phyloP scores from a whole-genome alignment of 495 filamentous ascomycete genomes.

The Aspergillus cristatus region DNA sequence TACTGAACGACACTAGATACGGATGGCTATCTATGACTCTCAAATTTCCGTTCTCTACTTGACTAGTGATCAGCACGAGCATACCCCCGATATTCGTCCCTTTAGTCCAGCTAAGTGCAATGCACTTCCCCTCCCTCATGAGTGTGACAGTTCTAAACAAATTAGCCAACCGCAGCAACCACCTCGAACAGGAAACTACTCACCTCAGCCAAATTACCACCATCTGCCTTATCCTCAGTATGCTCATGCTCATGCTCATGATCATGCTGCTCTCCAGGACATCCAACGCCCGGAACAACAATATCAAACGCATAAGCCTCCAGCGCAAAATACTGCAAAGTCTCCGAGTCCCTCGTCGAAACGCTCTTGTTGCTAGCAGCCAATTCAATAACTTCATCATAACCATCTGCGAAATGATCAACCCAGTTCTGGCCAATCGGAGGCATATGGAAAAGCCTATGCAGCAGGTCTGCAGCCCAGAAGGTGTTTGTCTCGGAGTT shows the following conservation, averaged over 20 bases:
- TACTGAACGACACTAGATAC: too few species aligned
- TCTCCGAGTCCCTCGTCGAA: conserved; percentile 42
- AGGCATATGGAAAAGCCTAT: conserved; percentile 47
- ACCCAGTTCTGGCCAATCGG: conserved; percentile 42
- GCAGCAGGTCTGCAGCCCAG: conserved; percentile 48
- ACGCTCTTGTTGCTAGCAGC: conserved; percentile 27
- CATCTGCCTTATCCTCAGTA: background rate
- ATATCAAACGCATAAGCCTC: conserved; percentile 49
- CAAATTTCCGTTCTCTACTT: too few species aligned
- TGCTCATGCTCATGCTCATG: conserved; percentile 10
- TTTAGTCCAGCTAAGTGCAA: too few species aligned
- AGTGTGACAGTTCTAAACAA: conserved; percentile 21
- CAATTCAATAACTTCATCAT: conserved; percentile 37
- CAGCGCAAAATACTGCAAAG: conserved; percentile 48
- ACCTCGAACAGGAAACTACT: conserved; percentile 3
- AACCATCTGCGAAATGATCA: conserved; percentile 48
- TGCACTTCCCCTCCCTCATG: conserved; percentile 25
- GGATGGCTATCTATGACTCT: too few species aligned
- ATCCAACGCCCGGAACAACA: conserved; percentile 43
- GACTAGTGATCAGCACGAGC: too few species aligned
- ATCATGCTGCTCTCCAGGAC: conserved; percentile 23
- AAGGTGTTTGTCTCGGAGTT: conserved; percentile 40
- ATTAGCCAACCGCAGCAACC: background rate
- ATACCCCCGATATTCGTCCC: too few species aligned
- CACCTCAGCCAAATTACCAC: conserved; percentile 16